A percentile compares a stretch with the other conserved stretches of the same genome.
Evolutionary conservation across 2,329 filamentous ascomycete species (phyloP).

Genomic region (Calonectria hongkongensis): DNA sequence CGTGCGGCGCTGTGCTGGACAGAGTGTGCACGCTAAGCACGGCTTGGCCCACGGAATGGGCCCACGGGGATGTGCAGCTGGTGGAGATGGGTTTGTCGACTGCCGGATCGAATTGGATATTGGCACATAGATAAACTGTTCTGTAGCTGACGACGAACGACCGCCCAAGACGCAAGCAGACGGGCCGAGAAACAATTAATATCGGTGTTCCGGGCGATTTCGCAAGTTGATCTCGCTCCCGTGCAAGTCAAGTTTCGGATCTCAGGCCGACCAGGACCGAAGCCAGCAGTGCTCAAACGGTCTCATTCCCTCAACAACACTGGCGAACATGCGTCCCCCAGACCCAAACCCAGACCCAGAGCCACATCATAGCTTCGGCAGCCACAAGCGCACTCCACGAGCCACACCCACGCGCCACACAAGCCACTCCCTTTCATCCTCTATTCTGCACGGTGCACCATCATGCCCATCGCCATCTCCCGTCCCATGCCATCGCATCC

Average conservation of each 20-base stretch:
- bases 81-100: constrained; percentile 18
- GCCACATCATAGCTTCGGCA: constrained; percentile 5
- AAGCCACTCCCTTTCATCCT: constrained; percentile 31
- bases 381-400: constrained; percentile 3
- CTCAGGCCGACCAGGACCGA: constrained; percentile 22
- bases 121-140: neutral
- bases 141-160: neutral
- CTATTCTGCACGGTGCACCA: constrained; percentile 31
- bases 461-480: constrained; percentile 38
- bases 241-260: neutral
- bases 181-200: neutral
- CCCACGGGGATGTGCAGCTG: constrained; percentile 23
- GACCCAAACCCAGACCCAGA: constrained; percentile 1
- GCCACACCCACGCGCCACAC: constrained; percentile 33
- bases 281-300: constrained; percentile 42
- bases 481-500: constrained; percentile 28
- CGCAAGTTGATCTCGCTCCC: neutral
- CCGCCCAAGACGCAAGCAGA: neutral
- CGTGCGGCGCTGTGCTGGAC: constrained; percentile 28
- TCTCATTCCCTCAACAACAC: constrained; percentile 47
- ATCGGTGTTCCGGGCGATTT: neutral
- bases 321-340: neutral
- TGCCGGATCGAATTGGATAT: constrained; percentile 1
- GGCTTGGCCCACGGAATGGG: constrained; percentile 18
- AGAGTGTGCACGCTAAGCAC: constrained; percentile 24